A percentile compares a stretch with the other conserved stretches of the same genome.
Evolutionary conservation across 2,329 filamentous ascomycete species (phyloP).

Genomic region (Colletotrichum chlorophyti): DNA sequence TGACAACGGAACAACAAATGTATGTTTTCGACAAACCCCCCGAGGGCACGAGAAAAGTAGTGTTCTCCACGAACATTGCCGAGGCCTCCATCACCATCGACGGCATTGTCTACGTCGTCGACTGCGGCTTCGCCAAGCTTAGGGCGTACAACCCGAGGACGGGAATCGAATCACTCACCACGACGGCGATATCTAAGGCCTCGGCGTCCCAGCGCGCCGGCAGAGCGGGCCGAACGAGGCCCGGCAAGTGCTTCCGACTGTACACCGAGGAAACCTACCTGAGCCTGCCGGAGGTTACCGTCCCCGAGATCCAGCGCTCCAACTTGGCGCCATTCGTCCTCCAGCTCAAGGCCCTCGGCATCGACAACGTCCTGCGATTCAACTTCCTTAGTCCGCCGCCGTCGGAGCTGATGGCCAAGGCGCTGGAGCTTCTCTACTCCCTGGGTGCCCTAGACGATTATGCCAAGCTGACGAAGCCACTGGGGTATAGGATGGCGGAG

Average conservation of each 20-base stretch:
- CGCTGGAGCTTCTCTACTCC: slow-evolving; percentile 85
- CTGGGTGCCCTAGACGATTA: slow-evolving; percentile 88
- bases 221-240: slow-evolving; percentile 84
- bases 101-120: slow-evolving; percentile 88
- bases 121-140: slow-evolving; percentile 90
- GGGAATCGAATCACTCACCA: slow-evolving; percentile 86
- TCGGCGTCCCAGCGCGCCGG: slow-evolving; percentile 92
- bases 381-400: slow-evolving; percentile 88
- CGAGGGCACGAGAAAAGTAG: slow-evolving; percentile 85
- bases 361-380: slow-evolving; percentile 92
- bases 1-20: slow-evolving; percentile 92
- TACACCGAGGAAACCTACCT: slow-evolving; percentile 81
- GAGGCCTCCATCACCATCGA: slow-evolving; percentile 96
- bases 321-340: slow-evolving; percentile 89
- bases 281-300: slow-evolving; percentile 71
- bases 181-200: slow-evolving; percentile 84
- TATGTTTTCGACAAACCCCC: slow-evolving; percentile 88
- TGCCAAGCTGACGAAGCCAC: slow-evolving; percentile 85
- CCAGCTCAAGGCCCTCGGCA: slow-evolving; percentile 92
- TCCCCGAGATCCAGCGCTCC: slow-evolving; percentile 90
- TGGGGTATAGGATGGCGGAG: slow-evolving; percentile 93
- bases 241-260: slow-evolving; percentile 92
- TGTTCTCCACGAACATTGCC: slow-evolving; percentile 94
- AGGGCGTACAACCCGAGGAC: slow-evolving; percentile 84
- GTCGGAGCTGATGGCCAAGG: slow-evolving; percentile 82